A percentile compares a stretch with the other conserved stretches of the same genome.
These are phyloP conservation scores for Austroboletus eburneus DNA, from an alignment of 768 basidiomycete genomes.

Conservation along the genomic window DNA sequence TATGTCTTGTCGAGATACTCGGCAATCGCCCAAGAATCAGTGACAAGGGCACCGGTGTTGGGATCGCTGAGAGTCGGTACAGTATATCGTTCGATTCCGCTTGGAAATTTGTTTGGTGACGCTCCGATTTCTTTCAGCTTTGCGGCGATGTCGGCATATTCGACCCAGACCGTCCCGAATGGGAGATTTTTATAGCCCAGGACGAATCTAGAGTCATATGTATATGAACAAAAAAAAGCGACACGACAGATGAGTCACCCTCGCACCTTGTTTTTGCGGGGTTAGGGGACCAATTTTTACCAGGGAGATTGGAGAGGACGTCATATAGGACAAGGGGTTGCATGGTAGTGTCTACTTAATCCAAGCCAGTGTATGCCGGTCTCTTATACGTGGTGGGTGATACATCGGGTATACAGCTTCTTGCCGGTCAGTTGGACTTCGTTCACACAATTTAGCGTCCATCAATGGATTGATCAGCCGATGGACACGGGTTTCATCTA, in stretches of 20 bases:
- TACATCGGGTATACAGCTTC: neutral
- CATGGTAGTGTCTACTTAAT: slow-evolving; percentile 10
- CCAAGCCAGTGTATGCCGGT: neutral
- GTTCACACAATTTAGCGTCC: too few relatives aligned
- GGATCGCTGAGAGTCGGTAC: too few relatives aligned
- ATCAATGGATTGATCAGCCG: slow-evolving; percentile 1
- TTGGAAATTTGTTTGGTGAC: slow-evolving; percentile 10
- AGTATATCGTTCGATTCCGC: slow-evolving; percentile 25
- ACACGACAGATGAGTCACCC: neutral
- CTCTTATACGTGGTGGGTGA: neutral
- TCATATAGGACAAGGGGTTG: slow-evolving; percentile 35
- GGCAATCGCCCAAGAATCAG: slow-evolving; percentile 31
- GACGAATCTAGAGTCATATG: slow-evolving; percentile 26
- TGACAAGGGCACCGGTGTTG: too few relatives aligned
- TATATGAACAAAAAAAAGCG: neutral
- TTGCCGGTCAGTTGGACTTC: neutral
- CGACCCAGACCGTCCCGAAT: slow-evolving; percentile 34
- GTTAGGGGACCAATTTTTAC: slow-evolving; percentile 36
- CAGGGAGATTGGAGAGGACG: slow-evolving; percentile 29
- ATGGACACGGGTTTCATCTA: too few relatives aligned
- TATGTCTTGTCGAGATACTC: slow-evolving; percentile 35
- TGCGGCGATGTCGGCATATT: slow-evolving; percentile 31
- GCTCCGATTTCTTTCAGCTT: slow-evolving; percentile 26
- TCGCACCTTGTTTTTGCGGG: slow-evolving; percentile 35
- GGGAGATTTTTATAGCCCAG: slow-evolving; percentile 32